Percentiles rank a stretch among this genome's conserved stretches.
Evolutionary conservation across 768 basidiomycete genomes (phyloP).

Genomic region (Psilocybe tampanensis): DNA sequence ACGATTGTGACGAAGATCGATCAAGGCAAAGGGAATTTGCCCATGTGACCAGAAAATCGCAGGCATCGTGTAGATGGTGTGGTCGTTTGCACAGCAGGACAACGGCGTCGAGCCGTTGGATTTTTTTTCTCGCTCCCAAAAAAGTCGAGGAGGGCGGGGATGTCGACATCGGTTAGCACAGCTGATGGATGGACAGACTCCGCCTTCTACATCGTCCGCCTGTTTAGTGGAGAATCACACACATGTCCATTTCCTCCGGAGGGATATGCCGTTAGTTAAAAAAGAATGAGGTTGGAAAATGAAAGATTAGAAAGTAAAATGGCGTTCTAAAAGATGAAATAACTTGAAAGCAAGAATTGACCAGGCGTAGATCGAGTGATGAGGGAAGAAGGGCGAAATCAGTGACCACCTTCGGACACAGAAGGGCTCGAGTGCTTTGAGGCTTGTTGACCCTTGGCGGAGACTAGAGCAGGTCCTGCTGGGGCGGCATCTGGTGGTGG

Average conservation of each 20-base stretch:
- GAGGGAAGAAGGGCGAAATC: constrained; percentile 38
- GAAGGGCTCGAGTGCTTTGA: constrained; percentile 65
- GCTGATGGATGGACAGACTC: constrained; percentile 23
- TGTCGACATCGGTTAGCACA: constrained; percentile 19
- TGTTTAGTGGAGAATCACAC: constrained; percentile 24
- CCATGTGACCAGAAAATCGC: neutral
- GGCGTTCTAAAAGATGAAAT: constrained; percentile 9
- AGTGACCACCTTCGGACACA: constrained; percentile 51
- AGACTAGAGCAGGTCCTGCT: constrained; percentile 49
- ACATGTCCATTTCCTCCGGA: constrained; percentile 24
- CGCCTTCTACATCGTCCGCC: constrained; percentile 13
- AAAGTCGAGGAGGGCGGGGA: constrained; percentile 3
- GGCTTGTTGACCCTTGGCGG: constrained; percentile 56
- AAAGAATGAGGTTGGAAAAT: constrained; percentile 26
- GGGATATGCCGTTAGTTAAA: constrained; percentile 25
- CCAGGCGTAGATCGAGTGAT: constrained; percentile 28
- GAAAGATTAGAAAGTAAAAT: constrained; percentile 10
- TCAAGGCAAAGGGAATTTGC: constrained; percentile 18
- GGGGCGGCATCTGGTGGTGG: constrained; percentile 61
- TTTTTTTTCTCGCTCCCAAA: constrained; percentile 8
- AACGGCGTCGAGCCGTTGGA: constrained; percentile 13
- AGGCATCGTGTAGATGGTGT: neutral
- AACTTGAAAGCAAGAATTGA: constrained; percentile 27
- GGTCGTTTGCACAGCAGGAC: constrained; percentile 13
- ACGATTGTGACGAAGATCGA: constrained; percentile 23